Conservation (phyloP, 2,329 filamentous ascomycete species). For the Hypoxylon sp. region DNA sequence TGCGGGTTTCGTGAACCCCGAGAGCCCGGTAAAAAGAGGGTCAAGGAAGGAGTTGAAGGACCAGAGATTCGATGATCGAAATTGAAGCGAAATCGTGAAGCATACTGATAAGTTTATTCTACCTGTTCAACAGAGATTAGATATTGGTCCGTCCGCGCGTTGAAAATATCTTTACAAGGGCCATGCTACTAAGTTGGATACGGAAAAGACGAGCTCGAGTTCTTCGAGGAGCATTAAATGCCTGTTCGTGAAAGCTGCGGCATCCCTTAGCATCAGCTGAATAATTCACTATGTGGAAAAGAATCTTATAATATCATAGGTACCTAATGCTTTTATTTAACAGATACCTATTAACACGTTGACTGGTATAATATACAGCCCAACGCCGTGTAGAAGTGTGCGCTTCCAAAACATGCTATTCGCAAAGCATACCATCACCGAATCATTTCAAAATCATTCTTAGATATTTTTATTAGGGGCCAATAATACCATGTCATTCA, state of each 20-base stretch:
- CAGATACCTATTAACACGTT: not conserved
- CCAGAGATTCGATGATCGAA: not conserved
- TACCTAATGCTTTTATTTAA: not conserved
- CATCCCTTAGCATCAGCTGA: not conserved
- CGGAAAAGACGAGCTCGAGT: not conserved
- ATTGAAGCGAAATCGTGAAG: not conserved
- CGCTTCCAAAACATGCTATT: not conserved
- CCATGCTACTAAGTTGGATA: not conserved
- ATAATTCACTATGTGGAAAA: not conserved
- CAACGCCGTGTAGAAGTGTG: not conserved
- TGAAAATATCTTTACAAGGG: not conserved
- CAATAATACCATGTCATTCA: not conserved
- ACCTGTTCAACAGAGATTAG: too few relatives aligned
- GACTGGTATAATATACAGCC: conserved; percentile 24
- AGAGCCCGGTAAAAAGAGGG: not conserved
- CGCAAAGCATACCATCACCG: not conserved
- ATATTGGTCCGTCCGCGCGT: too few relatives aligned
- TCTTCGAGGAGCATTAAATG: not conserved
- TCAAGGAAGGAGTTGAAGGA: not conserved
- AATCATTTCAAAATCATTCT: not conserved
- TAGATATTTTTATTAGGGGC: not conserved
- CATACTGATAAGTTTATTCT: not conserved
- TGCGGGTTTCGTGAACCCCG: not conserved
- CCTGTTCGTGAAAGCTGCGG: not conserved
- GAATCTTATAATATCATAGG: not conserved